Conservation (phyloP, 2,329 filamentous ascomycete species). For the Periconia sp. region DNA sequence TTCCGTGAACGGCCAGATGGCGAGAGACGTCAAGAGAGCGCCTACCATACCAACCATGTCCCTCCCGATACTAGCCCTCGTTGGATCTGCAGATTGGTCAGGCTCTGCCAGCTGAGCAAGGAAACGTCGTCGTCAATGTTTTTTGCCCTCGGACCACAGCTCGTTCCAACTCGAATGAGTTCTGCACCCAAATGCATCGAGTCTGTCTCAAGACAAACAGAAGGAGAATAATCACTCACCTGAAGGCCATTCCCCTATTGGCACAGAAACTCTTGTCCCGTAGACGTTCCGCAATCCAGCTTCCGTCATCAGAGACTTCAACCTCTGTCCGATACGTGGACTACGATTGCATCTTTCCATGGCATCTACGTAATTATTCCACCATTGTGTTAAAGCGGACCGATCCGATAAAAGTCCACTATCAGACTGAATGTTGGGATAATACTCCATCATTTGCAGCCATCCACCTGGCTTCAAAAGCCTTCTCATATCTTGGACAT, state of each 20-base stretch:
- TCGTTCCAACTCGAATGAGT: neutral
- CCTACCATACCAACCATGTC: conserved; percentile 32
- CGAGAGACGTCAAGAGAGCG: conserved; percentile 40
- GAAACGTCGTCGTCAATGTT: neutral
- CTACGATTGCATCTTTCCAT: conserved; percentile 38
- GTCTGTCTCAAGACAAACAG: neutral
- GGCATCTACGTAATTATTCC: conserved; percentile 34
- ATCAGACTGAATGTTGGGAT: conserved; percentile 82
- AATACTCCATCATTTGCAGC: conserved; percentile 87
- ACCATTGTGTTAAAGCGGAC: conserved; percentile 41
- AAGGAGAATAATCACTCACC: conserved; percentile 25
- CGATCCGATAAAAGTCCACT: conserved; percentile 72
- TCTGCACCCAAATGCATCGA: neutral
- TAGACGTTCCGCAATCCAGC: conserved; percentile 36
- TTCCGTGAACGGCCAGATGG: conserved; percentile 41
- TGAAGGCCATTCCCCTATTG: conserved; percentile 41
- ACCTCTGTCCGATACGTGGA: conserved; percentile 34
- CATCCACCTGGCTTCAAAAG: conserved; percentile 76
- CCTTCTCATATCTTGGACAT: conserved; percentile 73
- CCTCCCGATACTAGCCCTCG: conserved; percentile 29
- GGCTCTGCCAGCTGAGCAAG: neutral
- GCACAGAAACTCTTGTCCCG: conserved; percentile 31
- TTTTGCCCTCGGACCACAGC: neutral
- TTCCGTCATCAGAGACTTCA: conserved; percentile 31
- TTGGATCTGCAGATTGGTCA: conserved; percentile 26